A percentile compares a stretch with the other conserved stretches of the same genome.
phyloP scores from a whole-genome alignment of 2,329 filamentous ascomycete species.

The Pestalotiopsis fici region DNA sequence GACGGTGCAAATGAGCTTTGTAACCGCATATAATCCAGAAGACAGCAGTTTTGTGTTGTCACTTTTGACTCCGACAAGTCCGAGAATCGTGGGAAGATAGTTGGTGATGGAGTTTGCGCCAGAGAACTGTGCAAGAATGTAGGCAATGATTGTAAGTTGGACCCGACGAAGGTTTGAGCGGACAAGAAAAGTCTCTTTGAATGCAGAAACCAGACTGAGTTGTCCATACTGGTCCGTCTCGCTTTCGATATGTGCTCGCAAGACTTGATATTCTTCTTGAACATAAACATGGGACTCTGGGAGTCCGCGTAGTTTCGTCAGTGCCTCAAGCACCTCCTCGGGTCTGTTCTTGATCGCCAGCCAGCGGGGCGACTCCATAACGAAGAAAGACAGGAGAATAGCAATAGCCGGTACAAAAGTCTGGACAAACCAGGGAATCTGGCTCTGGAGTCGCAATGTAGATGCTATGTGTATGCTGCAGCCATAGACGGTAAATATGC shows the following conservation, averaged over 20 bases:
- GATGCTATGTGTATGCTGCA: not conserved
- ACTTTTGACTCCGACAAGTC: constrained; percentile 32
- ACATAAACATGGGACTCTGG: constrained; percentile 28
- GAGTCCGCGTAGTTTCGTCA: constrained; percentile 30
- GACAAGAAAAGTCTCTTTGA: constrained; percentile 36
- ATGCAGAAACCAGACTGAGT: constrained; percentile 12
- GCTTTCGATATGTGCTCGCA: constrained; percentile 5
- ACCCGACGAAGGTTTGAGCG: constrained; percentile 40
- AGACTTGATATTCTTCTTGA: constrained; percentile 20
- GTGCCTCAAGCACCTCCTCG: constrained; percentile 27
- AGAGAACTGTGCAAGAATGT: constrained; percentile 41
- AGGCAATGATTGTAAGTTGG: constrained; percentile 37
- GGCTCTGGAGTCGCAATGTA: not conserved
- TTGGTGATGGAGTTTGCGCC: constrained; percentile 44
- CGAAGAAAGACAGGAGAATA: constrained; percentile 13
- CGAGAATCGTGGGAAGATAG: constrained; percentile 43
- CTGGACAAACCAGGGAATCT: not conserved
- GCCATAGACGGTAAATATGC: not conserved
- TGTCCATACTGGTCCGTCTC: constrained; percentile 2
- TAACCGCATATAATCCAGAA: constrained; percentile 30
- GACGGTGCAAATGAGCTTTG: not conserved
- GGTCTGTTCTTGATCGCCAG: constrained; percentile 53
- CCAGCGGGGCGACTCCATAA: constrained; percentile 40
- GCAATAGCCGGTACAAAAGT: not conserved
- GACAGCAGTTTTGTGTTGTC: constrained; percentile 34